Percentiles rank a stretch among this genome's conserved stretches.
Conservation (phyloP, 164 flowering plant genomes). For the Tinospora cordifolia region DNA sequence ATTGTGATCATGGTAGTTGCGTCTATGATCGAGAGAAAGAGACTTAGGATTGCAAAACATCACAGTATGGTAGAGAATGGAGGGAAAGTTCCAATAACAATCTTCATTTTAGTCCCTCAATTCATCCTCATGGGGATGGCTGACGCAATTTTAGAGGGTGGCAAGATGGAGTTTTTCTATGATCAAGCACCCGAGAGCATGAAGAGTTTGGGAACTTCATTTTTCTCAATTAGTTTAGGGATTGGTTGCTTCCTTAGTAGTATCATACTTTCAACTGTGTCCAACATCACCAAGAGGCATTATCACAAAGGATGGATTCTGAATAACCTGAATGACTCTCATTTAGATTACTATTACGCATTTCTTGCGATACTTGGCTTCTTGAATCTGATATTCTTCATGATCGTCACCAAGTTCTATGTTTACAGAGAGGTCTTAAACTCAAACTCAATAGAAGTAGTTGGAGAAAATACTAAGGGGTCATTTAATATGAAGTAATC, state of each 20-base stretch:
- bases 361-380: conserved; percentile 23
- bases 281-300: conserved; percentile 22
- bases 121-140: conserved; percentile 30
- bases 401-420: conserved; percentile 18
- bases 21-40: conserved; percentile 14
- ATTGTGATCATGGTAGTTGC: conserved; percentile 26
- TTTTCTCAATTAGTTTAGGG: conserved; percentile 25
- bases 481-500: too few species aligned
- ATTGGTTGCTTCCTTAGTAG: conserved; percentile 33
- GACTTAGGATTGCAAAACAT: conserved; percentile 22
- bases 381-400: conserved; percentile 25
- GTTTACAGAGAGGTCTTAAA: conserved; percentile 24
- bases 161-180: conserved; percentile 36
- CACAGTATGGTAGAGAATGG: conserved; percentile 19
- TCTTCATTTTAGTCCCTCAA: conserved; percentile 33
- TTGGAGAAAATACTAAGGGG: conserved; percentile 7
- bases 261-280: conserved; percentile 24
- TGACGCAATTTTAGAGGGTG: conserved; percentile 31
- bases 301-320: conserved; percentile 32
- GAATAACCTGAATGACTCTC: conserved; percentile 36
- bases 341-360: conserved; percentile 27
- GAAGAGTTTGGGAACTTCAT: conserved; percentile 41
- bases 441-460: conserved; percentile 15
- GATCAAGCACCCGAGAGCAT: conserved; percentile 40
- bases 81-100: conserved; percentile 22